phyloP scores from a whole-genome alignment of 352 stramenopile genomes.

The Globisporangium okanoganense region DNA sequence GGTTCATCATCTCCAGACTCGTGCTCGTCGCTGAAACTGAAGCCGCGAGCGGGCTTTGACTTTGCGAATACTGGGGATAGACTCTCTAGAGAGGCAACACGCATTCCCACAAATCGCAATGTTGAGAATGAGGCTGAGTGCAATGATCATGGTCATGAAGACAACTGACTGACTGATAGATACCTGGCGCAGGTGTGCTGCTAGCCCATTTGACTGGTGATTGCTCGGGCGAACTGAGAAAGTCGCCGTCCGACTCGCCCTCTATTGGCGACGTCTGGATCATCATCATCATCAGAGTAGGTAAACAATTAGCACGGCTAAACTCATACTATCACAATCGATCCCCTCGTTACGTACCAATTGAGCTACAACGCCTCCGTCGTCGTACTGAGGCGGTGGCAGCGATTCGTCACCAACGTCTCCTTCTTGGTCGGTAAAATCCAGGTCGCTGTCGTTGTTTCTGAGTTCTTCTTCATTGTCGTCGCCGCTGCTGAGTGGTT shows the following conservation, averaged over 20 bases:
- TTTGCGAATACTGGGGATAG: slow-evolving; percentile 21
- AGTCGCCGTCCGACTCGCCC: not conserved
- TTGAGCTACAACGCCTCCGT: not conserved
- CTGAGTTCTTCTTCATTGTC: slow-evolving; percentile 4
- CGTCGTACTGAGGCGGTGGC: slow-evolving; percentile 17
- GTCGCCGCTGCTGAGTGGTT: slow-evolving; percentile 3
- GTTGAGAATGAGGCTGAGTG: not conserved
- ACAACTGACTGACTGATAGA: not conserved
- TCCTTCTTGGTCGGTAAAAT: slow-evolving; percentile 5
- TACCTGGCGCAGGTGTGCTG: not conserved
- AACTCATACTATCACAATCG: too few relatives aligned
- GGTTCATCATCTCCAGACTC: not conserved
- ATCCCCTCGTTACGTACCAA: not conserved
- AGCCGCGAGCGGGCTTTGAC: not conserved
- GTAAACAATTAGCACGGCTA: too few relatives aligned
- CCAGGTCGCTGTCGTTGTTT: slow-evolving; percentile 7
- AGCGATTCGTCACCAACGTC: slow-evolving; percentile 15
- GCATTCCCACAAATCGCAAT: not conserved
- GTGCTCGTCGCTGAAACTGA: not conserved
- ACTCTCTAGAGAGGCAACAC: not conserved
- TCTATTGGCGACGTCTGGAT: not conserved
- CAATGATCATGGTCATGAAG: not conserved
- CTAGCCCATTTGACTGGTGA: slow-evolving; percentile 3
- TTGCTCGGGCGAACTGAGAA: slow-evolving; percentile 7
- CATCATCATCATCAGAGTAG: too few relatives aligned